A percentile compares a stretch with the other conserved stretches of the same genome.
phyloP scores from a whole-genome alignment of 768 basidiomycete genomes.

The Porpolomopsis calyptriformis region DNA sequence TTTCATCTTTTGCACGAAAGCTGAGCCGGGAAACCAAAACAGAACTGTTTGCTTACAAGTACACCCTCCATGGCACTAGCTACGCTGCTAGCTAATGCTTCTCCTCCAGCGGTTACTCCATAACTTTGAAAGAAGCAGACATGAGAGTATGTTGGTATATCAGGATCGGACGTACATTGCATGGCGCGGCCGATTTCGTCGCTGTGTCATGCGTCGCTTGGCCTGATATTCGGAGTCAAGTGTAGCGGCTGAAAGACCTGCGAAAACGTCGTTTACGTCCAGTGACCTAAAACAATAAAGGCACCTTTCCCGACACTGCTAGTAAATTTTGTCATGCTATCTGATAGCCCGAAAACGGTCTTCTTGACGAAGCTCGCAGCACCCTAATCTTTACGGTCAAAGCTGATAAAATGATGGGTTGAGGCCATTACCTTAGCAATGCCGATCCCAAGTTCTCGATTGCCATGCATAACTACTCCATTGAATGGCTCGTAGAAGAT shows the following conservation, averaged over 20 bases:
- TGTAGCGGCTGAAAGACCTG: constrained; percentile 92
- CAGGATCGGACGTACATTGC: constrained; percentile 56
- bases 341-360: constrained; percentile 91
- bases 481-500: constrained; percentile 99
- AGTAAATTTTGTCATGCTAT: constrained; percentile 96
- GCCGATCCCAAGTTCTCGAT: constrained; percentile 86
- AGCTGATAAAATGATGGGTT: neutral
- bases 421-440: constrained; percentile 66
- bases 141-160: neutral
- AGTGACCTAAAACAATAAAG: neutral
- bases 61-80: constrained; percentile 96
- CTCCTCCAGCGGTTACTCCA: constrained; percentile 91
- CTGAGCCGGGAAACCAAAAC: neutral
- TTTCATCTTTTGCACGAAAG: constrained; percentile 54
- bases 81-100: constrained; percentile 87
- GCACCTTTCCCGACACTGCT: constrained; percentile 93
- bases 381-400: constrained; percentile 40
- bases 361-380: constrained; percentile 98
- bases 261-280: neutral
- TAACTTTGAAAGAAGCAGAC: constrained; percentile 41
- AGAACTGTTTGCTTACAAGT: constrained; percentile 39
- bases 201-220: constrained; percentile 74
- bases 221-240: constrained; percentile 95
- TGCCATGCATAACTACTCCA: constrained; percentile 92
- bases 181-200: constrained; percentile 91